Conservation (phyloP, 148 eudicot species). For the Arctostaphylos glauca region DNA sequence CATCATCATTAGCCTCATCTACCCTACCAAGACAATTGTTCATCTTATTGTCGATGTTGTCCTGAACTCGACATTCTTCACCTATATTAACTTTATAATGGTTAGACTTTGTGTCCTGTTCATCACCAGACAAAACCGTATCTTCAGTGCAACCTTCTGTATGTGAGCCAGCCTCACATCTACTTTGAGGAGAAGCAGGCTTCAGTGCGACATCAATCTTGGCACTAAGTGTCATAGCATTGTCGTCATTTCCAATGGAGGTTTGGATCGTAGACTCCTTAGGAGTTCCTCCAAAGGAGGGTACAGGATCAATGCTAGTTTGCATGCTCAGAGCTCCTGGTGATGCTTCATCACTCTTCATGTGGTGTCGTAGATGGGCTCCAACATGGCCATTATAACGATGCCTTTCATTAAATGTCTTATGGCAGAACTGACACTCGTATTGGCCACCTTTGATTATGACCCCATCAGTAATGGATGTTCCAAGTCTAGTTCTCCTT, state of each 20-base stretch:
- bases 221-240: constrained; percentile 29
- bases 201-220: constrained; percentile 20
- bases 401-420: constrained; percentile 55
- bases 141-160: constrained; percentile 24
- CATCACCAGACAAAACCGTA: constrained; percentile 21
- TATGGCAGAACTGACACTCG: constrained; percentile 80
- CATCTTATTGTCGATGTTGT: constrained; percentile 11
- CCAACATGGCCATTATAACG: constrained; percentile 82
- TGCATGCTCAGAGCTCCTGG: constrained; percentile 27
- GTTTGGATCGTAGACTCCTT: constrained; percentile 26
- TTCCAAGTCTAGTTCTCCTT: constrained; percentile 56
- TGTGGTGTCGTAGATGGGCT: constrained; percentile 59
- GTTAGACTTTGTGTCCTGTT: constrained; percentile 20
- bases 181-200: constrained; percentile 20
- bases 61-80: constrained; percentile 30
- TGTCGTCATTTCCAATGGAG: constrained; percentile 29
- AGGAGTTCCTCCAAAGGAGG: constrained; percentile 26
- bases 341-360: constrained; percentile 51
- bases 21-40: constrained; percentile 24
- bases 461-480: constrained; percentile 56
- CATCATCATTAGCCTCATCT: constrained; percentile 29
- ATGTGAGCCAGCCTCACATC: constrained; percentile 27
- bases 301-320: constrained; percentile 25
- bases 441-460: constrained; percentile 57
- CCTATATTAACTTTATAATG: constrained; percentile 12